Conservation (phyloP, 768 basidiomycete species). For the Cyclocybe cylindracea region DNA sequence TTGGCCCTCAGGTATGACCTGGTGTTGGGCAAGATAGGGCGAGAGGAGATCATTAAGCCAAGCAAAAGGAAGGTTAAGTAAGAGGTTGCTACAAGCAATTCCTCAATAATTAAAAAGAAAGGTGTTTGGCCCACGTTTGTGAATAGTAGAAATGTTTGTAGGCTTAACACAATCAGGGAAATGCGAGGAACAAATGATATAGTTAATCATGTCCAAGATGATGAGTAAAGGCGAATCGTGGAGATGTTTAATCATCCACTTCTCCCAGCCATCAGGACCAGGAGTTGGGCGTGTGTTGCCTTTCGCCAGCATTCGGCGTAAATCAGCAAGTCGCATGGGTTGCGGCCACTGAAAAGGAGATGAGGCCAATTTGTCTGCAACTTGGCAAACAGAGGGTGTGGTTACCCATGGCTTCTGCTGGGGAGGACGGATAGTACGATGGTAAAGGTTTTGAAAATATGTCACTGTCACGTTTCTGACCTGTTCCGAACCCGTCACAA, state of each 20-base stretch:
- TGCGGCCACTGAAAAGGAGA: conserved; percentile 27
- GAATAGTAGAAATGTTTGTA: conserved; percentile 23
- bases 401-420: conserved; percentile 25
- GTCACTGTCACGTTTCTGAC: conserved; percentile 7
- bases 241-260: conserved; percentile 30
- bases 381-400: conserved; percentile 12
- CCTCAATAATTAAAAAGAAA: conserved; percentile 30
- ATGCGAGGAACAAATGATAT: conserved; percentile 17
- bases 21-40: conserved; percentile 18
- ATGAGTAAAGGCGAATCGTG: conserved; percentile 18
- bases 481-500: conserved; percentile 8
- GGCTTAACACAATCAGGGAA: conserved; percentile 28
- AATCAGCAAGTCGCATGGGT: conserved; percentile 7
- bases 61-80: conserved; percentile 24
- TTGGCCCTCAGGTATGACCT: too few species aligned
- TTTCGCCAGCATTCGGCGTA: conserved; percentile 20
- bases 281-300: conserved; percentile 30
- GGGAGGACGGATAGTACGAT: background rate
- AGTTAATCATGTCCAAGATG: conserved; percentile 28
- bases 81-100: conserved; percentile 21
- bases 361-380: conserved; percentile 4
- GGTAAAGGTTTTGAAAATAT: conserved; percentile 13
- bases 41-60: conserved; percentile 27
- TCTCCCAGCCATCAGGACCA: conserved; percentile 35
- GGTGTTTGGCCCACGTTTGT: conserved; percentile 24